Conservation (phyloP, 768 basidiomycete genomes). For the Russula vinacea region DNA sequence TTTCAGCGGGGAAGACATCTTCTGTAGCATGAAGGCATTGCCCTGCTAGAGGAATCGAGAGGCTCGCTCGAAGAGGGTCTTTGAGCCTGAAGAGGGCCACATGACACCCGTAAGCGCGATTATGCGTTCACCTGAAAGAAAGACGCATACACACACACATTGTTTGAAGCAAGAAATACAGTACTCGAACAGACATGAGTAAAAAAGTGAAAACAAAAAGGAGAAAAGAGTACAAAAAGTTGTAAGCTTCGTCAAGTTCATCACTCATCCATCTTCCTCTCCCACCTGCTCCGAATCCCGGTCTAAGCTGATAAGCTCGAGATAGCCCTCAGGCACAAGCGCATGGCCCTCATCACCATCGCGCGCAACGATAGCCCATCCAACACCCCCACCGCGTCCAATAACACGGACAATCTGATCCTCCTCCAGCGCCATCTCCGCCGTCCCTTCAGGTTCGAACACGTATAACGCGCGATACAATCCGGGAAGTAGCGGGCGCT, state of each 20-base stretch:
- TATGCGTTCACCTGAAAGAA: not conserved
- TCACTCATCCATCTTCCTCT: constrained; percentile 21
- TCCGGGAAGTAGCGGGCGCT: constrained; percentile 55
- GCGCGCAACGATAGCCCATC: constrained; percentile 71
- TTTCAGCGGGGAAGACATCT: too few relatives aligned
- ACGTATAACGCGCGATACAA: constrained; percentile 74
- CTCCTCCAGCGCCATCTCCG: constrained; percentile 78
- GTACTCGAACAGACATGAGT: constrained; percentile 8
- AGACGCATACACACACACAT: not conserved
- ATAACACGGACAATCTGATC: constrained; percentile 73
- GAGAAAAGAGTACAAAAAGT: constrained; percentile 10
- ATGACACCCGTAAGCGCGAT: too few relatives aligned
- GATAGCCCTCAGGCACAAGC: constrained; percentile 75
- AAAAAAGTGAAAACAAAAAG: not conserved
- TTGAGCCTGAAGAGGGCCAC: too few relatives aligned
- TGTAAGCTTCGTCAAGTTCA: not conserved
- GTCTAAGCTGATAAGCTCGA: constrained; percentile 53
- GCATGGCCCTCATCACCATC: constrained; percentile 52
- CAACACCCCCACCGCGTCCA: constrained; percentile 72
- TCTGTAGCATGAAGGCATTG: too few relatives aligned
- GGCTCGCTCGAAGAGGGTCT: too few relatives aligned
- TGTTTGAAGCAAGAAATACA: constrained; percentile 7
- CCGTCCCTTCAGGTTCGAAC: constrained; percentile 75
- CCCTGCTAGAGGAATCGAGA: too few relatives aligned
- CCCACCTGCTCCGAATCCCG: constrained; percentile 17